A percentile compares a stretch with the other conserved stretches of the same genome.
Conservation (phyloP, 306 rosid genomes). For the Trifolium subterraneum region DNA sequence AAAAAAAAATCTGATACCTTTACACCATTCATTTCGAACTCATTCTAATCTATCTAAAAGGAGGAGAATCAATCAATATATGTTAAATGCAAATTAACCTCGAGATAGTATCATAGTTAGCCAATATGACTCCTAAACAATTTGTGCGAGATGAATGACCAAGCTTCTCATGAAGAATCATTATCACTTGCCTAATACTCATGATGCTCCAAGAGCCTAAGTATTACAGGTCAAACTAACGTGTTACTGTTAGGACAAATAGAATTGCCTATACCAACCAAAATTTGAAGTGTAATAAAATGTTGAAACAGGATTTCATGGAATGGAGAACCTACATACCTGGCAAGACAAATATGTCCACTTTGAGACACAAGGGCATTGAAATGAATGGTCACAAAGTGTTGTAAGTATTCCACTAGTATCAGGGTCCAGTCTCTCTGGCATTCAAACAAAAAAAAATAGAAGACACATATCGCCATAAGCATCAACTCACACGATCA, state of each 20-base stretch:
- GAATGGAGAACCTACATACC: constrained; percentile 56
- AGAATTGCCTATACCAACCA: constrained; percentile 38
- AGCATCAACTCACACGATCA: constrained; percentile 9
- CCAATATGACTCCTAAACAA: constrained; percentile 12
- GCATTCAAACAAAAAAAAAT: constrained; percentile 41
- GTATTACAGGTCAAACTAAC: constrained; percentile 20
- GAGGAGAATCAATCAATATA: background rate
- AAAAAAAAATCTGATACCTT: background rate
- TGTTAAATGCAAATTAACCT: constrained; percentile 25
- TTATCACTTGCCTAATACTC: constrained; percentile 10
- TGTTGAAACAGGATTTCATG: constrained; percentile 9
- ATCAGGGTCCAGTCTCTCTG: constrained; percentile 89
- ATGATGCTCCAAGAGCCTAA: background rate
- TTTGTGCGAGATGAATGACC: constrained; percentile 19
- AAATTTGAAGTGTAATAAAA: constrained; percentile 16
- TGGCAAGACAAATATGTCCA: constrained; percentile 93
- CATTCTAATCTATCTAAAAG: background rate
- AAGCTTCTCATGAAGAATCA: constrained; percentile 28
- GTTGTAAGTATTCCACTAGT: constrained; percentile 82
- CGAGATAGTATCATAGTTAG: background rate
- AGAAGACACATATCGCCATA: constrained; percentile 24
- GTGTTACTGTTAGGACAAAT: background rate
- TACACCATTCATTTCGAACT: background rate
- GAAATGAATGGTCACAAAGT: constrained; percentile 91
- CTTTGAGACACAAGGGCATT: constrained; percentile 89